Evolutionary conservation across 2,329 filamentous ascomycete species (phyloP).

Genomic region (Ophiostoma himal-ulmi): DNA sequence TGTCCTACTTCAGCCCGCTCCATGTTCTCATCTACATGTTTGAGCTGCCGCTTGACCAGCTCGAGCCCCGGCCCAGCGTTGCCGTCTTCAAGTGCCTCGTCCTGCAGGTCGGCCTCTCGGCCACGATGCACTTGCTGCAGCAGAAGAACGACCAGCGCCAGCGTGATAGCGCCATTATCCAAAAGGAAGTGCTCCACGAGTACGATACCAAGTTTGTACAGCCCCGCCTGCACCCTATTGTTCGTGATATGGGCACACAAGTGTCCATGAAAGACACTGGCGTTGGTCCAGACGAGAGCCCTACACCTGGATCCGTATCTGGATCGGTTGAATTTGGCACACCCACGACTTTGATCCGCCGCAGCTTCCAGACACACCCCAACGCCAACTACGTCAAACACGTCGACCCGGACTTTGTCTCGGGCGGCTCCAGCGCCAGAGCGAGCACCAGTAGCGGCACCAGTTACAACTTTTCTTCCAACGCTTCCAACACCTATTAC

Average conservation of each 20-base stretch:
- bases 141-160: constrained; percentile 73
- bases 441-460: constrained; percentile 34
- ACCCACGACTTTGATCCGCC: constrained; percentile 59
- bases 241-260: constrained; percentile 74
- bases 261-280: constrained; percentile 47
- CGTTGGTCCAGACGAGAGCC: constrained; percentile 34
- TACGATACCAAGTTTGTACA: constrained; percentile 96
- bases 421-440: constrained; percentile 31
- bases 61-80: constrained; percentile 76
- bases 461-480: constrained; percentile 25
- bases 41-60: constrained; percentile 68
- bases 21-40: constrained; percentile 89
- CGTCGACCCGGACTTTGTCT: constrained; percentile 58
- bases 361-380: constrained; percentile 72
- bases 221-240: constrained; percentile 74
- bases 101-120: constrained; percentile 67
- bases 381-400: constrained; percentile 74
- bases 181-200: constrained; percentile 87
- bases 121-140: constrained; percentile 69
- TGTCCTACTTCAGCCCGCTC: constrained; percentile 87
- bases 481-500: neutral
- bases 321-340: constrained; percentile 43
- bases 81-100: constrained; percentile 79
- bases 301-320: neutral
- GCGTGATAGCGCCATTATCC: constrained; percentile 77